Evolutionary conservation across 1,284 basidiomycete genomes (phyloP).

Genomic region (Ceratobasidium sp.): DNA sequence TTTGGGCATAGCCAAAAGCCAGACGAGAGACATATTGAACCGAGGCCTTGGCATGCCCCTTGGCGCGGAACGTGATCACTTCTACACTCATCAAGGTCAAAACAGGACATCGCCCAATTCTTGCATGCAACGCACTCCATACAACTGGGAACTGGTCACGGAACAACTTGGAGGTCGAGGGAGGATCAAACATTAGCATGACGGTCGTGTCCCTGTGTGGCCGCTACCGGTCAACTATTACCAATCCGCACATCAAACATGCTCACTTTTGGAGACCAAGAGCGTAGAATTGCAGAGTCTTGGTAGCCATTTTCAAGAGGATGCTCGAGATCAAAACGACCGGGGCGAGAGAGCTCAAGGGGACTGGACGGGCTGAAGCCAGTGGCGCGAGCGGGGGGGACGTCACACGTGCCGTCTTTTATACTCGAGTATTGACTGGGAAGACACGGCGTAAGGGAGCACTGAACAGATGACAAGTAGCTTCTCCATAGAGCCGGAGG

Average conservation of each 20-base stretch:
- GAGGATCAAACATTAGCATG: conserved; percentile 23
- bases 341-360: too few species aligned
- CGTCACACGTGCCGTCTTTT: too few species aligned
- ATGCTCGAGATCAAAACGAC: too few species aligned
- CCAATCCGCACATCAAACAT: too few species aligned
- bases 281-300: conserved; percentile 13
- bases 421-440: too few species aligned
- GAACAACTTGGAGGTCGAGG: conserved; percentile 4
- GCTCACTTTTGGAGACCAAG: conserved; percentile 8
- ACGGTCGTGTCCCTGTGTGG: conserved; percentile 10
- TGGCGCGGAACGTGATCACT: background rate
- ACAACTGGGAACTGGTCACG: conserved; percentile 19
- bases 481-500: too few species aligned
- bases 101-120: background rate
- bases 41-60: conserved; percentile 2
- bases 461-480: too few species aligned
- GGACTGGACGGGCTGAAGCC: too few species aligned
- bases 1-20: conserved; percentile 23
- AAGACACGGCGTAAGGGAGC: too few species aligned
- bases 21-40: conserved; percentile 1
- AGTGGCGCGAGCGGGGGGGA: too few species aligned
- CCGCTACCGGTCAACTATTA: too few species aligned
- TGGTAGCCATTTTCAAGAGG: too few species aligned
- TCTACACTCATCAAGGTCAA: background rate
- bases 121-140: background rate